phyloP scores from a whole-genome alignment of 257 asterid genomes.

The Fraxinus pennsylvanica region DNA sequence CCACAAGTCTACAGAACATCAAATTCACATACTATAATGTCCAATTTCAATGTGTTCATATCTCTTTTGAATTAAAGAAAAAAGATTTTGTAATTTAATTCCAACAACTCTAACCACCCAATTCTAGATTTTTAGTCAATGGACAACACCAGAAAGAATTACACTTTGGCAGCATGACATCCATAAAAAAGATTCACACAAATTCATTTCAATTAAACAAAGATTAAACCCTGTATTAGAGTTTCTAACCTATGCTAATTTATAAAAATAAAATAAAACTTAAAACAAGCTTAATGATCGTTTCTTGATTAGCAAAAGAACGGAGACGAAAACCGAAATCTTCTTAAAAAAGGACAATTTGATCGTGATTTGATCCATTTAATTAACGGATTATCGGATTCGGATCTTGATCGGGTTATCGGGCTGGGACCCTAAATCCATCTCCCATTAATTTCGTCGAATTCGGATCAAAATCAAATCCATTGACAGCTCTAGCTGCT shows the following conservation, averaged over 20 bases:
- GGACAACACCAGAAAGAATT: constrained; percentile 25
- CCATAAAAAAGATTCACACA: constrained; percentile 11
- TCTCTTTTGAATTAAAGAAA: not conserved
- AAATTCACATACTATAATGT: too few species aligned
- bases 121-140: constrained; percentile 16
- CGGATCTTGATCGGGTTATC: too few species aligned
- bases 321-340: not conserved
- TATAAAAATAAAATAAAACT: too few species aligned
- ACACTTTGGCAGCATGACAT: constrained; percentile 24
- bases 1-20: not conserved
- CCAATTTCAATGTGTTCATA: constrained; percentile 18
- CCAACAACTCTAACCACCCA: not conserved
- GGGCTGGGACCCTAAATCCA: too few species aligned
- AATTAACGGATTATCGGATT: too few species aligned
- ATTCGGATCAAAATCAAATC: too few species aligned
- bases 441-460: too few species aligned
- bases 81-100: constrained; percentile 15
- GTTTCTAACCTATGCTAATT: too few species aligned
- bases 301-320: not conserved
- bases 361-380: too few species aligned
- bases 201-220: not conserved
- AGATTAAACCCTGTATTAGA: not conserved
- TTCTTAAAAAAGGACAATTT: not conserved
- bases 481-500: too few species aligned
- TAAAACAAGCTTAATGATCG: too few species aligned